Evolutionary conservation across 2,329 filamentous ascomycete species (phyloP), one percentile per base, ranked within the genome.

Genomic region (Pseudogymnoascus sp.): DNA sequence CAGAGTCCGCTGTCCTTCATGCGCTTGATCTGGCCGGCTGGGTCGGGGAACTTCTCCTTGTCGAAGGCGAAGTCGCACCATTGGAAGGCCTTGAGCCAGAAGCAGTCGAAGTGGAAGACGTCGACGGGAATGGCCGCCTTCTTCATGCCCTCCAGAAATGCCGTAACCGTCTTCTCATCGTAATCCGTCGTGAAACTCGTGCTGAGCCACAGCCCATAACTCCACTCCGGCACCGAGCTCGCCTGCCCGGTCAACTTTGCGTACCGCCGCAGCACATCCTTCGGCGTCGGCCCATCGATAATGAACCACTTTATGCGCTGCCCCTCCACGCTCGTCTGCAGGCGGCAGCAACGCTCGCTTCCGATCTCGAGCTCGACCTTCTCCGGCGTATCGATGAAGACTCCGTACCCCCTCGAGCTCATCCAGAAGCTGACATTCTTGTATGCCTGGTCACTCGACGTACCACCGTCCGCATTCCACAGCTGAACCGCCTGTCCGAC

Each of bases 261-360:
- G 72, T 91, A 92, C 66, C 83, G 82, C 39, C 80, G 79, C 14
- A 92, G 76, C 1, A 92, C 83, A 59, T 91, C 87, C 74, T 90
- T 90, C 0, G 88, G 88, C 0, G 83, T 84, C 0, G 83, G 82
- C 0, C 89, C 89, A 68, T 89, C 85, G 64, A 92, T 88, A 66
- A 91, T 78, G 72, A 88, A 90, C 79, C 87, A 90, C 75, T 89
- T 88, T 61, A 92, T 72, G 12, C 86, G 78, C 74, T 92, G 87
- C 0, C 84, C 86, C 67, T 87, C 80, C 4, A 91, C 81, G 54
- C 83, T 85, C 1, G 86, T 86, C 75, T 91, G 88, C 3, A 91
- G 81, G 61, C 89, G 80, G 45, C 82, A 87, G 65, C 84, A 86
- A n/a, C 89, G 78, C 76, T 91, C 89, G 67, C 86, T 90, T 2